Conservation (phyloP, 768 basidiomycete genomes). For the Hortiboletus flavorubellus region DNA sequence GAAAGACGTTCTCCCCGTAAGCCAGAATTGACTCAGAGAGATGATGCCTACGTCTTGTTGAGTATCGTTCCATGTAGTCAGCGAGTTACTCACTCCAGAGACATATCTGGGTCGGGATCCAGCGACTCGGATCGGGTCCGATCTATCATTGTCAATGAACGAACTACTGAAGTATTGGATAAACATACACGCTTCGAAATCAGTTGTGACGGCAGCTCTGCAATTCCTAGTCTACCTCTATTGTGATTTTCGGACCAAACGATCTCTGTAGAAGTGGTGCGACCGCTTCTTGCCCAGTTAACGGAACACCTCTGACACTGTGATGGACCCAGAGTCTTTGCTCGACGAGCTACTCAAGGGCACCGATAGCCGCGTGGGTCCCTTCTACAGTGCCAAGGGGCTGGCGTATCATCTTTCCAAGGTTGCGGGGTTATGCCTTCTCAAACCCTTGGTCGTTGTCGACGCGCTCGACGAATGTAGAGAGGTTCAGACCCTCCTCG, state of each 20-base stretch:
- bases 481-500: constrained; percentile 7
- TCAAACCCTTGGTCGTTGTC: constrained; percentile 10
- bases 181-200: constrained; percentile 51
- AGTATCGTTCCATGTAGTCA: not conserved
- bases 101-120: constrained; percentile 60
- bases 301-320: not conserved
- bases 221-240: constrained; percentile 26
- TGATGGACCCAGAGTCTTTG: not conserved
- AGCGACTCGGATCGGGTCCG: constrained; percentile 62
- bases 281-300: constrained; percentile 21
- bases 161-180: not conserved
- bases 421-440: not conserved
- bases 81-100: constrained; percentile 38
- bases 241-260: constrained; percentile 17
- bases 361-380: not conserved
- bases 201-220: constrained; percentile 62
- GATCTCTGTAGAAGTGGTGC: constrained; percentile 15
- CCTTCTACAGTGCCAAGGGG: constrained; percentile 1
- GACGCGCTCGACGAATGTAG: constrained; percentile 26
- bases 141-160: constrained; percentile 31
- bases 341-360: constrained; percentile 7
- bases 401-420: not conserved
- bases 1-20: constrained; percentile 50
- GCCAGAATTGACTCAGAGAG: constrained; percentile 52
- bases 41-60: constrained; percentile 33